phyloP scores from a whole-genome alignment of 2,329 filamentous ascomycete genomes.

The Penicillium polonicum region DNA sequence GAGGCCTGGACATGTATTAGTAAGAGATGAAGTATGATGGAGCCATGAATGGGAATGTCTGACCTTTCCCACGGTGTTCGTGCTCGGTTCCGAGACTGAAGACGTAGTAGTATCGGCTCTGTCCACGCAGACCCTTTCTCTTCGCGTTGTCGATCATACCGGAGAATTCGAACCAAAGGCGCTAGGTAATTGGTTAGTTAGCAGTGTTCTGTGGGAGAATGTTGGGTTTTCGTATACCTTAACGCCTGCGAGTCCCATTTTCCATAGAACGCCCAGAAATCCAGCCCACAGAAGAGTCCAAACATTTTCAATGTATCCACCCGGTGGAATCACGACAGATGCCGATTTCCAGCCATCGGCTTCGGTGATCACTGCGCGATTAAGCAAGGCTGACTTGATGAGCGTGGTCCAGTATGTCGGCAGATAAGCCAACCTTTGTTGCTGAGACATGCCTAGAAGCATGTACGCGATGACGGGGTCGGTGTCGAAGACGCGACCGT shows the following conservation, averaged over 20 bases:
- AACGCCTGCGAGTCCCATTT: conserved; percentile 18
- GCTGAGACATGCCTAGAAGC: conserved; percentile 19
- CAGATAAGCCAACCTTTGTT: conserved; percentile 21
- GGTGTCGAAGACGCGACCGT: conserved; percentile 22
- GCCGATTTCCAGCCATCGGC: conserved; percentile 25
- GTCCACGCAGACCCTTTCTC: conserved; percentile 18
- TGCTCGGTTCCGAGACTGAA: conserved; percentile 25
- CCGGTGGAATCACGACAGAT: conserved; percentile 22
- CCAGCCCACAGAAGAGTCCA: conserved; percentile 22
- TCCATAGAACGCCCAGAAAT: conserved; percentile 21
- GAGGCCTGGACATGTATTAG: conserved; percentile 15
- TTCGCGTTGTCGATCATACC: conserved; percentile 25
- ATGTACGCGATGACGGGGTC: conserved; percentile 26
- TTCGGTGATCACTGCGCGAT: conserved; percentile 24
- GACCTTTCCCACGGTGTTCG: conserved; percentile 26
- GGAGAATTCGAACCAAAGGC: conserved; percentile 23
- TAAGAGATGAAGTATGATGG: too few relatives aligned
- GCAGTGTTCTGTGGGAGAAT: background rate
- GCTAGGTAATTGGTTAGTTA: conserved; percentile 6
- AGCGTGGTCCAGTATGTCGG: conserved; percentile 23
- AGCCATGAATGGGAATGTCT: background rate
- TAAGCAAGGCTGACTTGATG: conserved; percentile 22
- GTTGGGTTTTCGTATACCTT: conserved; percentile 7
- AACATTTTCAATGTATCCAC: conserved; percentile 15
- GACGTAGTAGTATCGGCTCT: conserved; percentile 24